These are phyloP conservation scores for Leonotis leonurus DNA, from an alignment of 257 asterid genomes.

Conservation along the genomic window DNA sequence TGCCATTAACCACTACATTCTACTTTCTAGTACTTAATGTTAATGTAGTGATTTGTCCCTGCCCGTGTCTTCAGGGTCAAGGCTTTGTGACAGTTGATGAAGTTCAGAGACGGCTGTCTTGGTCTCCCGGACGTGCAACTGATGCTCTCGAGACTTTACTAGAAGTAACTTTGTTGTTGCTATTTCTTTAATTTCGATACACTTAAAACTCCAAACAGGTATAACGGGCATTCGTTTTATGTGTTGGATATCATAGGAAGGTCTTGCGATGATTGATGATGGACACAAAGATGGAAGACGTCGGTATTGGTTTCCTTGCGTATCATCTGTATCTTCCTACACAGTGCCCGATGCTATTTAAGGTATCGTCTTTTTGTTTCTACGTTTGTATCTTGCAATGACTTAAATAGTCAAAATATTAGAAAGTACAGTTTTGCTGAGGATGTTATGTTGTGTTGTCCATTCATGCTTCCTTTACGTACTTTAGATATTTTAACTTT, in stretches of 20 bases:
- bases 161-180: constrained; percentile 49
- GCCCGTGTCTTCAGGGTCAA: constrained; percentile 48
- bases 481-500: too few species aligned
- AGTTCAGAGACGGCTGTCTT: constrained; percentile 68
- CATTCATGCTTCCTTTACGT: too few species aligned
- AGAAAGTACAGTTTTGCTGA: background rate
- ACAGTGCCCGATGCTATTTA: constrained; percentile 33
- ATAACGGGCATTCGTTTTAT: background rate
- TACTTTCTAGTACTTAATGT: background rate
- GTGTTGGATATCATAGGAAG: constrained; percentile 47
- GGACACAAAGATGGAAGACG: constrained; percentile 70
- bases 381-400: background rate
- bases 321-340: constrained; percentile 58
- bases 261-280: constrained; percentile 87
- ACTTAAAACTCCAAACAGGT: background rate
- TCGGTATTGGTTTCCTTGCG: constrained; percentile 88
- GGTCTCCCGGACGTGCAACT: constrained; percentile 88
- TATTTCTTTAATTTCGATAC: background rate
- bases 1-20: too few species aligned
- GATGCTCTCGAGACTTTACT: constrained; percentile 86
- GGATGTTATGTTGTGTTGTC: background rate
- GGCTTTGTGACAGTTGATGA: constrained; percentile 90
- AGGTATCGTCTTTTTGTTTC: constrained; percentile 13
- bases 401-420: too few species aligned
- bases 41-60: background rate